Evolutionary conservation across 164 flowering plant species (phyloP), one percentile per base, ranked within the genome.

Genomic region (Vitis rotundifolia): DNA sequence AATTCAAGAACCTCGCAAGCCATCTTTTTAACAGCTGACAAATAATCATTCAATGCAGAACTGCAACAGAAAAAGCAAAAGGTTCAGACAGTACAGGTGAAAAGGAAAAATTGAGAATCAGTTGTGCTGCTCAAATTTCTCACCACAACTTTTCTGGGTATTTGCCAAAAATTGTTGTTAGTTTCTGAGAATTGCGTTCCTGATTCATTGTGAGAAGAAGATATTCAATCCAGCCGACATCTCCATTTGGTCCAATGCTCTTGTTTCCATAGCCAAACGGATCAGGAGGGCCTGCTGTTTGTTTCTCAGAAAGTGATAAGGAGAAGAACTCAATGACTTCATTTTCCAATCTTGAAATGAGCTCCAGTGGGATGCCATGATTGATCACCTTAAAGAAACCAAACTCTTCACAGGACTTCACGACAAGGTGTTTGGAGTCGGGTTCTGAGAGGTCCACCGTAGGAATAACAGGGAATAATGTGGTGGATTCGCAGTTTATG

Each of bases 331-430:
- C 64, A 28, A 73, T 28, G 22, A 81, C 77, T 65, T 79, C 65
- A 0, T 71, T 29, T 65, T 82, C 85, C 11, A 82, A 60, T 16
- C 52, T 55, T 15, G 75, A n/a, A 49, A 82, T 77, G 76, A 75
- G 65, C 12, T 82, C 71, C 8, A 49, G 37, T 2, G 85, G 80
- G 62, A 82, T 72, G 44, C 81, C 81, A 63, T 82, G 85, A 53
- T 82, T 77, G 65, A 77, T n/a, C 13, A 82, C 76, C 61, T 82
- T 82, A 67, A 82, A 79, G 75, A 82, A 79, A 5, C 85, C 85
- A 49, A 73, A 65, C 28, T 82, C 85, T 49, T 79, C 73, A 60
- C 82, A 82, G 62, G 85, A 82, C 60, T 76, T 64, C 11, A 82
- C 82, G n/a, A 82, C 59, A 22, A 28, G 78, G 56, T 53, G 7